These are phyloP conservation scores for Penstemon davidsonii DNA, from an alignment of 257 asterid genomes.

Conservation along the genomic window DNA sequence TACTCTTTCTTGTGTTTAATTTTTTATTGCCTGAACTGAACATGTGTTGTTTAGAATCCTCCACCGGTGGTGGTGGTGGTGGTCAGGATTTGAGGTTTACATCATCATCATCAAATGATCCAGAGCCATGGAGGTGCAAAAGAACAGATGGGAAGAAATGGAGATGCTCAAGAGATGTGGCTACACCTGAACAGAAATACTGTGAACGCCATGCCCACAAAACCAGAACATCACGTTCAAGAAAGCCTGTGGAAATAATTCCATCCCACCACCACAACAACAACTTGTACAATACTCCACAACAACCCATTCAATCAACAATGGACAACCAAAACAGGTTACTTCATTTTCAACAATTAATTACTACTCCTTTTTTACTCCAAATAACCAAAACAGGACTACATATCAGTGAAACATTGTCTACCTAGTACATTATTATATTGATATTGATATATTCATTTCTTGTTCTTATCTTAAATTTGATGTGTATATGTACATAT, in stretches of 20 bases:
- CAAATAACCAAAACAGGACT: neutral
- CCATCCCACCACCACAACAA: slow-evolving; percentile 25
- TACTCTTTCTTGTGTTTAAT: neutral
- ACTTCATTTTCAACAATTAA: neutral
- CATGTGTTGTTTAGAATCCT: too few relatives aligned
- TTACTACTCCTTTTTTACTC: neutral
- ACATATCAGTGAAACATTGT: neutral
- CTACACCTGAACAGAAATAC: slow-evolving; percentile 43
- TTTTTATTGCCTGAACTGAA: neutral
- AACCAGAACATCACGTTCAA: slow-evolving; percentile 48
- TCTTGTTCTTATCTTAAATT: slow-evolving; percentile 40
- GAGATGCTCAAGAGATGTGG: slow-evolving; percentile 63
- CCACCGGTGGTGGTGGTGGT: too few relatives aligned
- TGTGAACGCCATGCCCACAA: slow-evolving; percentile 59
- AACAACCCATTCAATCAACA: slow-evolving; percentile 25
- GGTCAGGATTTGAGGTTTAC: slow-evolving; percentile 46
- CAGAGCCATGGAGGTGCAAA: slow-evolving; percentile 77
- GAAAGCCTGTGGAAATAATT: slow-evolving; percentile 58
- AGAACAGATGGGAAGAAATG: slow-evolving; percentile 81
- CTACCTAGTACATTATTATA: neutral
- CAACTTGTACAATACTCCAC: neutral
- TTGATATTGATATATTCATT: slow-evolving; percentile 6
- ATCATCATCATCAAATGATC: slow-evolving; percentile 41
- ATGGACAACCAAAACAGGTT: slow-evolving; percentile 53
- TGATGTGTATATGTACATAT: neutral